Conservation (phyloP, 2,329 filamentous ascomycete genomes). For the Incumbomyces delicatus region DNA sequence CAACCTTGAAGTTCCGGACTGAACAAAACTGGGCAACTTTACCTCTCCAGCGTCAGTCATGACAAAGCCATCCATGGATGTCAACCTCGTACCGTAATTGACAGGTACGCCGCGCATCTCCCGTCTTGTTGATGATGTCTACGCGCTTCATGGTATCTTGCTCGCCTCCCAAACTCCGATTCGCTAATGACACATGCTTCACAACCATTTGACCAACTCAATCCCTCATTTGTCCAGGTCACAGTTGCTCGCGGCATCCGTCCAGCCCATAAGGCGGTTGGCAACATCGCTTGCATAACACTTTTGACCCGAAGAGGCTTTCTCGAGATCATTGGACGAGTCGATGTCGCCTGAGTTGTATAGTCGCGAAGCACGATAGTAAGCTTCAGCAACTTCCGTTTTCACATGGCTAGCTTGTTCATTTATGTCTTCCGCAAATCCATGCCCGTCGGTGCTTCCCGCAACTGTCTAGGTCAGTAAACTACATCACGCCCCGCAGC, state of each 20-base stretch:
- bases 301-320: slow-evolving; percentile 35
- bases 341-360: slow-evolving; percentile 34
- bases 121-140: too few relatives aligned
- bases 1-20: too few relatives aligned
- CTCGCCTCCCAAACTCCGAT: too few relatives aligned
- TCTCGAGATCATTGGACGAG: slow-evolving; percentile 25
- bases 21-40: too few relatives aligned
- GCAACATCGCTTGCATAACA: slow-evolving; percentile 46
- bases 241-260: slow-evolving; percentile 14
- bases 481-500: background rate
- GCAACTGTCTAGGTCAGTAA: slow-evolving; percentile 12
- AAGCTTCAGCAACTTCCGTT: slow-evolving; percentile 20
- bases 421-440: slow-evolving; percentile 27
- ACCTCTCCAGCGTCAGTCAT: too few relatives aligned
- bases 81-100: too few relatives aligned
- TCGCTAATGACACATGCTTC: too few relatives aligned
- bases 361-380: slow-evolving; percentile 29
- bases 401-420: slow-evolving; percentile 20
- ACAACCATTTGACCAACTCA: background rate
- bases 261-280: slow-evolving; percentile 38
- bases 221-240: slow-evolving; percentile 9
- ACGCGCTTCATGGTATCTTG: too few relatives aligned
- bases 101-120: too few relatives aligned
- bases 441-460: slow-evolving; percentile 28
- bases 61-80: too few relatives aligned